A percentile compares a stretch with the other conserved stretches of the same genome.
Evolutionary conservation across 2,329 filamentous ascomycete genomes (phyloP).

Genomic region (Ascochyta clinopodiicola): DNA sequence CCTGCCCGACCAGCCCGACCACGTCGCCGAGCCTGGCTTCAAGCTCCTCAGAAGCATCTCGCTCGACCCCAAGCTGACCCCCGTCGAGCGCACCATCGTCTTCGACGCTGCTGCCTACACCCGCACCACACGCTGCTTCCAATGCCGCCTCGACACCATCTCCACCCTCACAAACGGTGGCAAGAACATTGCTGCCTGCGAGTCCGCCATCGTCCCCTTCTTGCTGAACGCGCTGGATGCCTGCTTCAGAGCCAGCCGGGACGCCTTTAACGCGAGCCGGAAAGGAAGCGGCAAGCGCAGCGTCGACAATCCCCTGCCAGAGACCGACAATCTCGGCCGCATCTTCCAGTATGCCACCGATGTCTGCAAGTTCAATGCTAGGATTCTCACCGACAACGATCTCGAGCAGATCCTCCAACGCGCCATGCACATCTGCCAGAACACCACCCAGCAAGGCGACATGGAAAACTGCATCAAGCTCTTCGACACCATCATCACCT

Average conservation of each 20-base stretch:
- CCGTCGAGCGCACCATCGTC: constrained; percentile 48
- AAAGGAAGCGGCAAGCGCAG: constrained; percentile 38
- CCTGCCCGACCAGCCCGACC: constrained; percentile 39
- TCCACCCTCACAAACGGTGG: constrained; percentile 47
- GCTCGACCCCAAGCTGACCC: constrained; percentile 39
- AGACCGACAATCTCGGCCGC: constrained; percentile 56
- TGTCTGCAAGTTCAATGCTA: constrained; percentile 78
- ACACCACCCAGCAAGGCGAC: constrained; percentile 69
- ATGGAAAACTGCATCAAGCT: constrained; percentile 71
- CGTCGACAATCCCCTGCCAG: constrained; percentile 27
- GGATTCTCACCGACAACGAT: constrained; percentile 68
- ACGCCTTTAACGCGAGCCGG: constrained; percentile 29
- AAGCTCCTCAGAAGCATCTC: constrained; percentile 45
- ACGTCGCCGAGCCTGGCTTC: constrained; percentile 44
- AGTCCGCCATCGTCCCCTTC: constrained; percentile 44
- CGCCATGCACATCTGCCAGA: constrained; percentile 71
- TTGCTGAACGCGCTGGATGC: constrained; percentile 40
- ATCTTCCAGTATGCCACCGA: constrained; percentile 71
- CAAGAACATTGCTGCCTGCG: constrained; percentile 48
- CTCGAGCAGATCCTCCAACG: constrained; percentile 67
- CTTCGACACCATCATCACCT: constrained; percentile 74
- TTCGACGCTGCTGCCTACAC: constrained; percentile 45
- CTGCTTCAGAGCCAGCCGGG: constrained; percentile 43
- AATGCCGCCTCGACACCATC: constrained; percentile 45
- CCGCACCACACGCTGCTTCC: constrained; percentile 38